phyloP scores from a whole-genome alignment of 805 yeast genomes.

The Candida anglica region DNA sequence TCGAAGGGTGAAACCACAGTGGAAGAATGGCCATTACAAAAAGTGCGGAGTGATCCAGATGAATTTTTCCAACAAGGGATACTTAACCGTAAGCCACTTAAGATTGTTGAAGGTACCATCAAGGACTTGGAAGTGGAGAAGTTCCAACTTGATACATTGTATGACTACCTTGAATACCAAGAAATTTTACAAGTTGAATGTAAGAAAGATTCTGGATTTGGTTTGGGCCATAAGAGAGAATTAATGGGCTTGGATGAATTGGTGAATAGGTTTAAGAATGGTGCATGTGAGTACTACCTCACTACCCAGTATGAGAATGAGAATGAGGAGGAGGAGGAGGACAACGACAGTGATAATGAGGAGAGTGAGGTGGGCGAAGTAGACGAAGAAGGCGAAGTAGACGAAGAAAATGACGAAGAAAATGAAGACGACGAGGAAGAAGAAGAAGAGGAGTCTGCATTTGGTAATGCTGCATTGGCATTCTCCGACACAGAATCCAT shows the following conservation, averaged over 20 bases:
- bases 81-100: conserved; percentile 45
- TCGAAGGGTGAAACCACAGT: background rate
- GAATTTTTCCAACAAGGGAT: conserved; percentile 40
- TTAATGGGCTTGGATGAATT: conserved; percentile 50
- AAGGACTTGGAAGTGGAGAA: conserved; percentile 29
- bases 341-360: conserved; percentile 7
- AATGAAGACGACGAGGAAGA: conserved; percentile 22
- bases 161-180: conserved; percentile 30
- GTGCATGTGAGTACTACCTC: conserved; percentile 49
- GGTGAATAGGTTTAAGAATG: conserved; percentile 34
- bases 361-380: conserved; percentile 8
- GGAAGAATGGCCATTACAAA: background rate
- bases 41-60: background rate
- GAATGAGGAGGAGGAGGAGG: conserved; percentile 12
- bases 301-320: conserved; percentile 63
- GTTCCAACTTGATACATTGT: conserved; percentile 34
- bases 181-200: conserved; percentile 53
- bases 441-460: conserved; percentile 14
- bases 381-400: conserved; percentile 16
- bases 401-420: conserved; percentile 15
- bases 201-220: conserved; percentile 59
- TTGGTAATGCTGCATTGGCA: conserved; percentile 2
- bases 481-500: conserved; percentile 38
- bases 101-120: conserved; percentile 24
- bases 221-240: conserved; percentile 55